Evolutionary conservation across 176 grass and related monocot species (phyloP), one percentile per base, ranked within the genome.

Genomic region (Eleusine coracana): DNA sequence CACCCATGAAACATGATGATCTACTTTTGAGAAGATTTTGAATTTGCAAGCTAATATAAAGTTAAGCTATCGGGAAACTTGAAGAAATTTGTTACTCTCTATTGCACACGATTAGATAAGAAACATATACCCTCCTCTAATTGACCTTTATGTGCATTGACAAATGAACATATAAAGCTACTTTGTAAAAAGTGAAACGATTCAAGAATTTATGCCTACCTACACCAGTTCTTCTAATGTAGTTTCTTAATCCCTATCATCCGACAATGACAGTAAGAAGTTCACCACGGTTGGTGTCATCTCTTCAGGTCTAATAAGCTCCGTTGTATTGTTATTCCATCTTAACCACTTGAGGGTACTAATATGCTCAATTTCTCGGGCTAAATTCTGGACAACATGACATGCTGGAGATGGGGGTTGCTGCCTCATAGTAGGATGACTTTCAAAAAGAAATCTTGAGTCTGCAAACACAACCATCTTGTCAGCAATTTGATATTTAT

Each of bases 391-490:
- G 25, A 91, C 93, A 27, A 96, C 87, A 84, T 96, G 96, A 93
- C 93, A 98, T 73, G 93, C 83, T 75, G 96, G 96, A 69, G 91
- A 91, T 17, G 93, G 91, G 34, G 96, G 96, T 83, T 99, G 93
- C 75, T 81, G 87, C 54, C 94, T 89, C 76, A 99, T 87, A 18
- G 96, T 99, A 63, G 96, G 84, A 63, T 99, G 96, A 44, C 93
- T 93, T 89, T 99, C 96, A 83, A 99, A 99, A 45, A 92, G 89
- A 83, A 89, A 99, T 85, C 96, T 83, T 39, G 80, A 72, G 79
- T 96, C 96, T 96, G 84, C 66, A 31, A 74, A 77, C 85, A 82
- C 49, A 48, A 80, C 64, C 34, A 90, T 58, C 38, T 86, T 75
- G 58, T 87, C 77, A 79, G 69, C 65, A 82, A 68, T 85, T 18